Base-by-base conservation (phyloP, 768 basidiomycete species). In the Pisolithus microcarpus region DNA sequence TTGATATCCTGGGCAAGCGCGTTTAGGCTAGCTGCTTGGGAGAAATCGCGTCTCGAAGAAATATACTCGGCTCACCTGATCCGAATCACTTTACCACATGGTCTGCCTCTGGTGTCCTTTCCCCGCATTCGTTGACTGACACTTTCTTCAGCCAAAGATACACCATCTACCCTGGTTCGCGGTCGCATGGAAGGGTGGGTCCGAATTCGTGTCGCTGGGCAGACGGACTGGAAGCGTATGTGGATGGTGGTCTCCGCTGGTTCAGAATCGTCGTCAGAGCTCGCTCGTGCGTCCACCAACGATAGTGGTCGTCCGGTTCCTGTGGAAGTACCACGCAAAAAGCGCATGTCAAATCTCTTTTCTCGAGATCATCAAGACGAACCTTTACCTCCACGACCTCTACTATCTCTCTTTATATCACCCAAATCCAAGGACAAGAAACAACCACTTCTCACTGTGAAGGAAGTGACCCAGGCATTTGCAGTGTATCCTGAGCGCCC, bases 401-500 rank as follows among this genome's bases (percentile, higher is more conserved):
- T 72, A 15, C 72, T 92, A 40, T 72, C 78, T 11, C 77, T 92
- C 64, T 89, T 74, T 54, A 53, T 68, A 1, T 80, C 81, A 4
- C 73, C 75, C 13, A 90, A 85, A 68, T 76, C 79, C 6, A 89
- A 85, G 61, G 87, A 91, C 59, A 80, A 73, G 66, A 90, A 81
- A 69, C 82, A 77, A 57, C 67, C 89, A 0, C 61, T 91, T 4
- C 67, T 95, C 54, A 85, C 86, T 0, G 69, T 95, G 52, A 74
- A 69, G 30, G 69, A 80, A 38, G 75, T 93, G 48, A 80, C 84
- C 0, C 91, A 96, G 69, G 90, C 86, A 16, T 96, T 93, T 62
- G 90, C 91, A 3, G 91, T 99, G 8, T 99, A 93, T 65, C 95
- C 95, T 1, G 95, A 97, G 64, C 80, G 91, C n/a, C 89, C 91